Percentiles rank a stretch among this genome's conserved stretches.
Conservation (phyloP, 139 green algal genomes). For the Eudorina sp. region DNA sequence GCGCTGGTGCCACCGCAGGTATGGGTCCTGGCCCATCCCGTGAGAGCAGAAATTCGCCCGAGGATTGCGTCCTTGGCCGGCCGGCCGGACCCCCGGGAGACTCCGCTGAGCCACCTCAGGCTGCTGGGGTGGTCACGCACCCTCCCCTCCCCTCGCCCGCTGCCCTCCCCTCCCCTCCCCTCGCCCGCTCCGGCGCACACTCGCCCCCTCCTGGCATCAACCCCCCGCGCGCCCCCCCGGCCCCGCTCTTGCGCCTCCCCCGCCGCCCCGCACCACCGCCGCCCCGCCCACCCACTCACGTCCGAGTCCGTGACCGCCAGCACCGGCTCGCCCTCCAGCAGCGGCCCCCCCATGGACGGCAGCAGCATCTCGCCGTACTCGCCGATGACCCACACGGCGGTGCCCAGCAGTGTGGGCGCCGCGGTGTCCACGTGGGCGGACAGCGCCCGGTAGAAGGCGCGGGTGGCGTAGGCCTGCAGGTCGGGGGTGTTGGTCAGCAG, state of each 20-base stretch:
- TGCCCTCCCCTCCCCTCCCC: too few species aligned
- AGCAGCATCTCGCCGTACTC: slow-evolving; percentile 95
- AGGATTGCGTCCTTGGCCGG: too few species aligned
- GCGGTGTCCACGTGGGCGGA: slow-evolving; percentile 40
- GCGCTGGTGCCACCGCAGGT: too few species aligned
- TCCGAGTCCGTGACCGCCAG: slow-evolving; percentile 67
- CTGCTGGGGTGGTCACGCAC: too few species aligned
- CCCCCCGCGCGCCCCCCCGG: slow-evolving; percentile 60
- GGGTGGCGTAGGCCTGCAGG: slow-evolving; percentile 86
- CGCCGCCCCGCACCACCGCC: slow-evolving; percentile 69
- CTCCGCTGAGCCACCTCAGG: too few species aligned
- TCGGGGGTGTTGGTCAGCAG: slow-evolving; percentile 92
- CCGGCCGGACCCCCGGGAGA: too few species aligned
- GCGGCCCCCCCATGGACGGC: slow-evolving; percentile 43
- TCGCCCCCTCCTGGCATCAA: background rate
- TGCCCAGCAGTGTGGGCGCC: slow-evolving; percentile 67
- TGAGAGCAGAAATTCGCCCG: too few species aligned
- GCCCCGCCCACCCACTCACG: slow-evolving; percentile 64
- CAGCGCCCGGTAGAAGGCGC: slow-evolving; percentile 57
- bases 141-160: too few species aligned
- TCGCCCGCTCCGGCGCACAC: too few species aligned
- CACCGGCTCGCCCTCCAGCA: slow-evolving; percentile 80
- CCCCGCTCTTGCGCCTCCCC: too few species aligned
- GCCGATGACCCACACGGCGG: slow-evolving; percentile 88
- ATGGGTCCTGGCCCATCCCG: too few species aligned